Percentiles rank a stretch among this genome's conserved stretches.
These are phyloP conservation scores for Umbelopsis sp. DNA, from an alignment of 371 early-diverging fungal genomes.

Conservation along the genomic window DNA sequence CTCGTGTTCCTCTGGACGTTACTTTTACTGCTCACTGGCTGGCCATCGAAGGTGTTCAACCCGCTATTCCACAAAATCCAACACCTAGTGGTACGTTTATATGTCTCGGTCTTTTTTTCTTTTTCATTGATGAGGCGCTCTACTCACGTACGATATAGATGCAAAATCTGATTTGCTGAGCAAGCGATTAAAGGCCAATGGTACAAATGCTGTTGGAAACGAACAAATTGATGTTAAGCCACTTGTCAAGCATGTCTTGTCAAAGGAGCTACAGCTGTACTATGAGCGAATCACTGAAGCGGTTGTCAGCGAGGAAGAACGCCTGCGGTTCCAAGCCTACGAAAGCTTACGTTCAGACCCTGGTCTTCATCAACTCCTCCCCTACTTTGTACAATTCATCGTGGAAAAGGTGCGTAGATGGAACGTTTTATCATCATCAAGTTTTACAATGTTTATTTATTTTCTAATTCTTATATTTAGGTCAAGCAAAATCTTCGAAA, in stretches of 20 bases:
- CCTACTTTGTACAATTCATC: slow-evolving; percentile 98
- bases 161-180: slow-evolving; percentile 59
- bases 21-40: slow-evolving; percentile 97
- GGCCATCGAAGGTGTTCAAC: slow-evolving; percentile 99
- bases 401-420: slow-evolving; percentile 71
- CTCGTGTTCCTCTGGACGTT: slow-evolving; percentile 91
- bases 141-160: slow-evolving; percentile 29
- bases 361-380: slow-evolving; percentile 97
- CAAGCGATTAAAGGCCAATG: slow-evolving; percentile 56
- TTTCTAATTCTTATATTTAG: slow-evolving; percentile 26
- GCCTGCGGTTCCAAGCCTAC: slow-evolving; percentile 78
- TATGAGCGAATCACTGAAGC: slow-evolving; percentile 94
- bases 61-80: slow-evolving; percentile 98
- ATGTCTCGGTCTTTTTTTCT: background rate
- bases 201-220: slow-evolving; percentile 39
- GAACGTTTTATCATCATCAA: background rate
- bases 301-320: slow-evolving; percentile 77
- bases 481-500: slow-evolving; percentile 81
- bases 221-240: slow-evolving; percentile 76
- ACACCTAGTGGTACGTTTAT: slow-evolving; percentile 68
- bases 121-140: no score
- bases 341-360: slow-evolving; percentile 91
- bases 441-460: background rate
- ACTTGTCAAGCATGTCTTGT: slow-evolving; percentile 90
- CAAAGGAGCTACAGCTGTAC: slow-evolving; percentile 96